phyloP scores from a whole-genome alignment of 345 rosid species.

The Populus davidiana region DNA sequence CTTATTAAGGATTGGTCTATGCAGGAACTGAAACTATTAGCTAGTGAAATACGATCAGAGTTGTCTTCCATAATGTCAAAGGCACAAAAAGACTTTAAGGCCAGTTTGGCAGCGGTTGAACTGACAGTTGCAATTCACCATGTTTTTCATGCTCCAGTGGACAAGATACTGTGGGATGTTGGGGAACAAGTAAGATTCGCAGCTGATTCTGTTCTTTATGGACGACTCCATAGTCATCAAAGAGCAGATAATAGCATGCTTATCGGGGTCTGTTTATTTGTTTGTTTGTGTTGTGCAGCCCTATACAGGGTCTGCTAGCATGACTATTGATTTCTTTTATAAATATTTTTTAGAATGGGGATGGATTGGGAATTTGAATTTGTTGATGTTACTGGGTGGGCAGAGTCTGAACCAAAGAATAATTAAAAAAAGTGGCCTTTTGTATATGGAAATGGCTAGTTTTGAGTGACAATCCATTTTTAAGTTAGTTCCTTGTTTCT shows the following conservation, averaged over 20 bases:
- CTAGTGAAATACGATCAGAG: slow-evolving; percentile 66
- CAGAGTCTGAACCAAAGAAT: neutral
- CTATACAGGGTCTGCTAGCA: neutral
- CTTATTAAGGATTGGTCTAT: slow-evolving; percentile 11
- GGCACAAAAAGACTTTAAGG: slow-evolving; percentile 48
- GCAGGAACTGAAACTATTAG: slow-evolving; percentile 76
- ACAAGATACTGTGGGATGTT: slow-evolving; percentile 87
- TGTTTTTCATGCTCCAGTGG: slow-evolving; percentile 80
- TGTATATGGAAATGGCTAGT: neutral
- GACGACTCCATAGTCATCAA: neutral
- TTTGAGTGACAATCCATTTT: neutral
- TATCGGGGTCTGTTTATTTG: neutral
- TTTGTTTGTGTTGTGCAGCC: neutral
- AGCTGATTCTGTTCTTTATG: neutral
- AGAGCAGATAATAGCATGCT: neutral
- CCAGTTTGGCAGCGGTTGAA: slow-evolving; percentile 73
- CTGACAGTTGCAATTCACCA: slow-evolving; percentile 81
- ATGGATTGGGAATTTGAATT: neutral
- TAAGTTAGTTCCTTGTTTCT: slow-evolving; percentile 4
- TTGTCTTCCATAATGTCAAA: slow-evolving; percentile 45
- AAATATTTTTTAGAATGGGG: neutral
- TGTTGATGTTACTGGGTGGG: neutral
- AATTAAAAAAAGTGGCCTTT: neutral
- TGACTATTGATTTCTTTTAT: neutral
- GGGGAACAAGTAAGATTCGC: slow-evolving; percentile 63